Evolutionary conservation across 768 basidiomycete genomes (phyloP), one percentile per base, ranked within the genome.

Genomic region (Lactarius vividus): DNA sequence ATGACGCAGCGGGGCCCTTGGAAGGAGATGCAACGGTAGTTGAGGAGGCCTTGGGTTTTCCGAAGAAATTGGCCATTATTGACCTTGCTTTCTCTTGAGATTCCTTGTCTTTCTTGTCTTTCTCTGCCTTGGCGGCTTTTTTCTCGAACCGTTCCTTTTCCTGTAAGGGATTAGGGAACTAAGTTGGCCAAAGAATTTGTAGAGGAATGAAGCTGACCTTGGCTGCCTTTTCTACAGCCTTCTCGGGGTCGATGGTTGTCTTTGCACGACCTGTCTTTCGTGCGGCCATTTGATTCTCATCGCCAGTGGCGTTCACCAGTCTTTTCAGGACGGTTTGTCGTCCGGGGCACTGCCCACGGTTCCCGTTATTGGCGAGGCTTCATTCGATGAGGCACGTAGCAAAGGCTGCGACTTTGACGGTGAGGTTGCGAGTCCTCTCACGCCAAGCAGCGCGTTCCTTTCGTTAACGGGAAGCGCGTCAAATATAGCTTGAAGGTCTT

Each of bases 61-160:
- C 80, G 74, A 95, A 92, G 79, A 94, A 95, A 73, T 77, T 89
- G 0, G 84, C 82, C 86, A 96, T 86, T 15, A 92, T 76, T 9
- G 86, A 87, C 35, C 86, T 84, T 4, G 92, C 91, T 75, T 85
- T 92, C 61, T 84, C 83, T 59, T 88, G 84, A 3, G 85, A 84
- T 69, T 89, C 87, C 64, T 85, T 84, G 67, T 84, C 84, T 74
- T 85, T 91, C 78, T 83, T 87, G 70, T 89, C 88, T 72, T 84
- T 88, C 71, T 91, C 89, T 3, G 78, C 81, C 71, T 85, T 91
- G 11, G 85, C 88, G 0, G 79, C 81, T 70, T 85, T 89, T 77
- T 84, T 88, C 70, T 88, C 88, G 57, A 81, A 77, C 63, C 81
- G 83, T 59, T 88, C 88, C 72, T 86, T 89, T 69, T 88, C 86